phyloP scores from a whole-genome alignment of 2,329 filamentous ascomycete species.

The Curvularia sp. region DNA sequence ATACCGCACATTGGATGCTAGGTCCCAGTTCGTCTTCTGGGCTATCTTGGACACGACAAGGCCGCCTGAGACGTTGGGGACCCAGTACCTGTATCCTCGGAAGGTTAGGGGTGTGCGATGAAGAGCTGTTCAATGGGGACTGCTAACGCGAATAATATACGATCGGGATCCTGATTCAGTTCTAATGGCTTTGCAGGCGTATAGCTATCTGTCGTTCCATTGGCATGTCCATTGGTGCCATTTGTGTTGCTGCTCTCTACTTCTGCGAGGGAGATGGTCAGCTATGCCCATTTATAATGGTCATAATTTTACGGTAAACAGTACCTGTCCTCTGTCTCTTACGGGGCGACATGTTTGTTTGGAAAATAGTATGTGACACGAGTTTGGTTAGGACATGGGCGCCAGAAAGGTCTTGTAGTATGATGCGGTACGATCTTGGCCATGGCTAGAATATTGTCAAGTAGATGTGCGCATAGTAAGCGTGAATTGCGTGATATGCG shows the following conservation, averaged over 20 bases:
- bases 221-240: not conserved
- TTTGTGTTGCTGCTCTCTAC: not conserved
- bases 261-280: not conserved
- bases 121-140: not conserved
- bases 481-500: constrained; percentile 14
- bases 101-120: not conserved
- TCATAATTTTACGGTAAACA: not conserved
- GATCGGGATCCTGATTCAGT: constrained; percentile 53
- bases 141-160: constrained; percentile 54
- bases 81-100: constrained; percentile 55
- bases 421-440: not conserved
- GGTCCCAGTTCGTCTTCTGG: constrained; percentile 59
- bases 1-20: constrained; percentile 58
- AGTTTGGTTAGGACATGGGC: not conserved
- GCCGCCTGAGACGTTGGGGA: constrained; percentile 62
- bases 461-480: constrained; percentile 6
- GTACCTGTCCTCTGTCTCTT: constrained; percentile 14
- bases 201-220: constrained; percentile 8
- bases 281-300: not conserved
- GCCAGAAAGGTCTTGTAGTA: not conserved
- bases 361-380: not conserved
- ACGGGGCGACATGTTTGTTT: constrained; percentile 3
- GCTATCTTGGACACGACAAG: constrained; percentile 62
- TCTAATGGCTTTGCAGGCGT: constrained; percentile 39
- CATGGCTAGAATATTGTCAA: not conserved